Evolutionary conservation across 495 filamentous ascomycete species (phyloP), one percentile per base, ranked within the genome.

Genomic region (Acidomyces sp.): DNA sequence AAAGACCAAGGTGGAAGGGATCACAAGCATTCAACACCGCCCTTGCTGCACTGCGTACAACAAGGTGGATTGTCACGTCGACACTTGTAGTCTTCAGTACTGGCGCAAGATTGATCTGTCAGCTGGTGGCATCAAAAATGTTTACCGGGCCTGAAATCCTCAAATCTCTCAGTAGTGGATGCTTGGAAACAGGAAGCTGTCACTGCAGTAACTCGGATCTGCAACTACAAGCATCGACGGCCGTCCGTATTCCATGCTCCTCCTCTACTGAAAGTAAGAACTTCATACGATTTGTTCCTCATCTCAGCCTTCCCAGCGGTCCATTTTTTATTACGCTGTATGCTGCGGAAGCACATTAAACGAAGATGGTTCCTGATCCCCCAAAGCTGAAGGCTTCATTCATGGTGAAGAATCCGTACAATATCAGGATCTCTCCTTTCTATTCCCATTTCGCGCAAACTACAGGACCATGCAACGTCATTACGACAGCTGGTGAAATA

Each of bases 401-500:
- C 15, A 6, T 25, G 7, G 34, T 30, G 18, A n/a, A 15, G 12
- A 41, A 41, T 17, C 44, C 44, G 10, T 22, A 37, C 30, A 41
- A 47, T 15, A 31, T 36, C 2, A 26, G 36, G 6, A 13, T 16
- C 3, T 47, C 44, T 15, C 44, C 44, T 15, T 41, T 41, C 37
- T 47, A 47, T 38, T 33, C 20, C 4, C 44, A 47, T 21, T 17
- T 47, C 6, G 36, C 37, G 3, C 37, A 41, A 13, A 18, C 44
- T 5, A 28, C 24, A 13, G 38, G 44, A 9, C 9, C 37, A 13
- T 27, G 13, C 9, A 47, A 33, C 18, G 30, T 49, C 2, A 31
- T 50, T 1, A 45, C 35, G 25, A 16, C 31, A 4, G 47, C 47
- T 6, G 47, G 47, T 10, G 41, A 50, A 22, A 41, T 50, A 19